A percentile compares a stretch with the other conserved stretches of the same genome.
These are phyloP conservation scores for Agastache rugosa DNA, from an alignment of 257 asterid genomes.

Conservation along the genomic window DNA sequence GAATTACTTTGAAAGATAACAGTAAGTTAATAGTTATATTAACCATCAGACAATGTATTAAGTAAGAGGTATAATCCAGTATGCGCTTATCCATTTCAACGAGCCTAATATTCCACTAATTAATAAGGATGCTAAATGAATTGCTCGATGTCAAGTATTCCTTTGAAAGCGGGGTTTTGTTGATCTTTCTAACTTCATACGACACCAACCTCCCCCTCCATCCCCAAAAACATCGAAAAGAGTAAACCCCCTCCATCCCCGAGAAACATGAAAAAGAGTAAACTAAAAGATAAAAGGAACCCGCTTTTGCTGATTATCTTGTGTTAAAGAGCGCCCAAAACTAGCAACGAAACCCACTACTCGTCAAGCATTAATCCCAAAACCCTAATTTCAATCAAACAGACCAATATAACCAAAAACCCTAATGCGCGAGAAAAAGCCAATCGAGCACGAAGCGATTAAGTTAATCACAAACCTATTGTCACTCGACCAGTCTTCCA, in stretches of 20 bases:
- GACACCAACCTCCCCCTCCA: background rate
- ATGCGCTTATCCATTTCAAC: background rate
- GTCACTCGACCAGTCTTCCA: background rate
- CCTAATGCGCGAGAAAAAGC: constrained; percentile 35
- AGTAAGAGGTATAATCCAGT: background rate
- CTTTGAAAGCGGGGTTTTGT: background rate
- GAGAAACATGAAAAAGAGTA: background rate
- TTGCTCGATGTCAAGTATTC: background rate
- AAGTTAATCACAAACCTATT: constrained; percentile 1
- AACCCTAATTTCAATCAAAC: constrained; percentile 37
- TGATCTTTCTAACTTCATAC: background rate
- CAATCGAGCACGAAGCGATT: background rate
- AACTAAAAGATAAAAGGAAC: background rate
- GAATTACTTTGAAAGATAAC: background rate
- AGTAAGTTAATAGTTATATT: background rate
- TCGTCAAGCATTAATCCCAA: constrained; percentile 2
- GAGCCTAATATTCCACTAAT: constrained; percentile 17
- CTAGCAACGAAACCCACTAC: background rate
- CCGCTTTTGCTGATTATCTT: background rate
- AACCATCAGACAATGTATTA: constrained; percentile 7
- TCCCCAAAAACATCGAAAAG: background rate
- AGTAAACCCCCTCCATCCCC: background rate
- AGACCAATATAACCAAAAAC: constrained; percentile 31
- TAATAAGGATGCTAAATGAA: constrained; percentile 1
- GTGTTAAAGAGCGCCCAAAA: background rate